These are phyloP conservation scores for Paracamarosporium sp. DNA, from an alignment of 2,329 filamentous ascomycete genomes.

Conservation along the genomic window DNA sequence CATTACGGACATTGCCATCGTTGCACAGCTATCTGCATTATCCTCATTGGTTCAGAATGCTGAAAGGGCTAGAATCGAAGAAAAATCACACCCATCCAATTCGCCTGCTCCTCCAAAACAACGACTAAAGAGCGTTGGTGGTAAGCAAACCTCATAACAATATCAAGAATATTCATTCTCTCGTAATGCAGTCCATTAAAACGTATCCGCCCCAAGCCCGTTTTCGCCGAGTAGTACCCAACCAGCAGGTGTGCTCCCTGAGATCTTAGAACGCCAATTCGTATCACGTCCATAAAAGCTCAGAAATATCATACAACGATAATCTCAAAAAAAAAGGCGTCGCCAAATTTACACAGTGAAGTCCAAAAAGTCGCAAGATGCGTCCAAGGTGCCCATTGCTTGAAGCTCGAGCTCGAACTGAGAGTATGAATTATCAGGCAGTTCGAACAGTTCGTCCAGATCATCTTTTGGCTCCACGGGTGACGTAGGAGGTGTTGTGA, in stretches of 20 bases:
- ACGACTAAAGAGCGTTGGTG: conserved; percentile 5
- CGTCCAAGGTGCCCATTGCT: conserved; percentile 42
- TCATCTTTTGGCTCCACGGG: conserved; percentile 41
- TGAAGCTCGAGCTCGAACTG: conserved; percentile 49
- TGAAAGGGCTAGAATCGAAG: background rate
- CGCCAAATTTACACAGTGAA: conserved; percentile 34
- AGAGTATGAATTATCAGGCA: conserved; percentile 40
- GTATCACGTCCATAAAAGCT: conserved; percentile 34
- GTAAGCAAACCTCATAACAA: conserved; percentile 3
- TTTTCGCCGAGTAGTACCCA: background rate
- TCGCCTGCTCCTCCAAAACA: conserved; percentile 8
- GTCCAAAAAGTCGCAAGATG: conserved; percentile 43
- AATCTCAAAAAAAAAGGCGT: conserved; percentile 10
- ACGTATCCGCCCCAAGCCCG: background rate
- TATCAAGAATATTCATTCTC: conserved; percentile 27
- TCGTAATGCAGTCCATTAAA: conserved; percentile 17
- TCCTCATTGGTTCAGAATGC: background rate
- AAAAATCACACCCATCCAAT: background rate
- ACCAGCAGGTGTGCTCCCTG: conserved; percentile 8
- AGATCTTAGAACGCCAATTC: conserved; percentile 28
- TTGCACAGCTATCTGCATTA: conserved; percentile 12
- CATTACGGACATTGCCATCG: background rate
- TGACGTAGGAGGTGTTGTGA: conserved; percentile 47
- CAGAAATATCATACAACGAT: conserved; percentile 37
- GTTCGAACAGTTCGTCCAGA: conserved; percentile 42